phyloP scores from a whole-genome alignment of 371 early-diverging fungal species.

The Rhizopus sp. region DNA sequence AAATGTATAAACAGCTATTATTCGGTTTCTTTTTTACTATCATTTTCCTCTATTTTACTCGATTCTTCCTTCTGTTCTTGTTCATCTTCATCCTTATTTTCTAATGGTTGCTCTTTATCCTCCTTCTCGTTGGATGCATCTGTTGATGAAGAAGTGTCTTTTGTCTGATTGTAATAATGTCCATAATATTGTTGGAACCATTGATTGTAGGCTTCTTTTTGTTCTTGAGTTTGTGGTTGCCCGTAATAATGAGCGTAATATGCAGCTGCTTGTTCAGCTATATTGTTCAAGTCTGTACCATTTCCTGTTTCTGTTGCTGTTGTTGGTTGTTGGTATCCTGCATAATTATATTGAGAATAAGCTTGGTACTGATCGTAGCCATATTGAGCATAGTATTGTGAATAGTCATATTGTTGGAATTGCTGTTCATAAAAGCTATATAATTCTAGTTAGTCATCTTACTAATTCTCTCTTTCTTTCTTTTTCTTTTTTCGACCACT shows the following conservation, averaged over 20 bases:
- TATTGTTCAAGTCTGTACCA: conserved; percentile 6
- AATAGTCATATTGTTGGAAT: conserved; percentile 38
- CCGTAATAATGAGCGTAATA: conserved; percentile 45
- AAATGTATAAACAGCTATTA: no score
- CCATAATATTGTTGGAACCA: conserved; percentile 56
- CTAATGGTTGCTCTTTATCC: neutral
- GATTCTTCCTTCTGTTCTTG: neutral
- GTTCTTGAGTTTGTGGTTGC: conserved; percentile 31
- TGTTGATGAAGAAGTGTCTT: no score
- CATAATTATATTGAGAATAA: conserved; percentile 34
- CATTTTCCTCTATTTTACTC: no score
- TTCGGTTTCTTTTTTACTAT: no score
- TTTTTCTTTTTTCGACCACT: conserved; percentile 30
- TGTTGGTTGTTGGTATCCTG: conserved; percentile 20
- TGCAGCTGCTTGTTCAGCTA: conserved; percentile 19
- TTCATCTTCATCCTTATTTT: neutral
- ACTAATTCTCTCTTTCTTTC: conserved; percentile 27
- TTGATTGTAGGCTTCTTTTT: conserved; percentile 47
- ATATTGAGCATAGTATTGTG: conserved; percentile 46
- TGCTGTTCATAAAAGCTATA: conserved; percentile 16
- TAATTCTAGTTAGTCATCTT: conserved; percentile 17
- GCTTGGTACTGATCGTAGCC: conserved; percentile 38
- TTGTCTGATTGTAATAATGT: conserved; percentile 1
- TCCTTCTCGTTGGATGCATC: neutral
- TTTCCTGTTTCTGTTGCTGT: conserved; percentile 10